A percentile compares a stretch with the other conserved stretches of the same genome.
These are phyloP conservation scores for Colletotrichum cordylinicola DNA, from an alignment of 2,329 filamentous ascomycete genomes.

Conservation along the genomic window DNA sequence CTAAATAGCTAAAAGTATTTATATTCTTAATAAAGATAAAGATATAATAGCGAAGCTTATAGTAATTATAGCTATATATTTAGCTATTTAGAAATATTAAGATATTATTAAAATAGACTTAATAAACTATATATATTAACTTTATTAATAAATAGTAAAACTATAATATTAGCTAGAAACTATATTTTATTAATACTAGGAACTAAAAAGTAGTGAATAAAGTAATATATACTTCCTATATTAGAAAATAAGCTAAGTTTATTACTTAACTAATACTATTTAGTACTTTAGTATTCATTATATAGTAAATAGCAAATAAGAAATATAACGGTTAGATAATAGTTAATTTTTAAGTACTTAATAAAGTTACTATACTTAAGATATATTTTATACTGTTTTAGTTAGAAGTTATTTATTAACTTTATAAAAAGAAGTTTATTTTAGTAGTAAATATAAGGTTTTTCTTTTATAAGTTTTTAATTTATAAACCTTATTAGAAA, in stretches of 20 bases:
- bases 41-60: background rate
- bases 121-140: background rate
- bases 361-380: background rate
- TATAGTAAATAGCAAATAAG: background rate
- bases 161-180: background rate
- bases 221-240: too few relatives aligned
- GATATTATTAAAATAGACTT: background rate
- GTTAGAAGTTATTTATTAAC: background rate
- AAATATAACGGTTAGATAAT: background rate
- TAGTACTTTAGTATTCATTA: background rate
- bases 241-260: too few relatives aligned
- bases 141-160: background rate
- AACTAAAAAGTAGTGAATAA: background rate
- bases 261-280: background rate
- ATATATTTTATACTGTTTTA: background rate
- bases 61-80: too few relatives aligned
- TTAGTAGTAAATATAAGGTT: background rate
- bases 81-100: background rate
- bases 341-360: background rate
- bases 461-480: background rate
- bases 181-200: background rate
- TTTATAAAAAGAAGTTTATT: background rate
- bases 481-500: background rate
- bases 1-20: fast-evolving
- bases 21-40: background rate